Conservation (phyloP, 2,329 filamentous ascomycete species). For the Claviceps sp. region DNA sequence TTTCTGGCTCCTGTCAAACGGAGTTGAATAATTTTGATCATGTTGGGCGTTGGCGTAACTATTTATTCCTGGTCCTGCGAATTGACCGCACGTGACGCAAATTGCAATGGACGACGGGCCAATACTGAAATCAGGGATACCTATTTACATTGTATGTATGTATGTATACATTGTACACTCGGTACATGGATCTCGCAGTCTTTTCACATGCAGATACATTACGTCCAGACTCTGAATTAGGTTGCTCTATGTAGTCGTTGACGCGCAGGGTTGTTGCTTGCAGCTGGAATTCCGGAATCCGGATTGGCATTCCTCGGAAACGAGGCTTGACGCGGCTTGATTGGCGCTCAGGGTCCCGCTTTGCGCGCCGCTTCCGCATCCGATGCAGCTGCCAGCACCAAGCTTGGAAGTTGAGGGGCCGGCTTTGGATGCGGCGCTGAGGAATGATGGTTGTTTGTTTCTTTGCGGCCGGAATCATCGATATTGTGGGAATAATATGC, state of each 20-base stretch:
- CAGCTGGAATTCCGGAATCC: background rate
- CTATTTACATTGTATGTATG: too few relatives aligned
- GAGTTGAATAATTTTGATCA: too few relatives aligned
- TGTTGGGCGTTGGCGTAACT: too few relatives aligned
- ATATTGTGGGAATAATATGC: background rate
- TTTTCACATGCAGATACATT: too few relatives aligned
- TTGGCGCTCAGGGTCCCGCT: background rate
- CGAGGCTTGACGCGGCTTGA: background rate
- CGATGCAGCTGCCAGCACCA: background rate
- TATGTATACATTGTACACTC: too few relatives aligned
- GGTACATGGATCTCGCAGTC: too few relatives aligned
- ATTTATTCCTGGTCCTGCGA: too few relatives aligned
- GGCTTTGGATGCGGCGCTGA: background rate
- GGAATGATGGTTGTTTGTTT: background rate
- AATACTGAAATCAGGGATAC: too few relatives aligned
- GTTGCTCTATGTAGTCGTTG: background rate
- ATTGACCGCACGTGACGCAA: too few relatives aligned
- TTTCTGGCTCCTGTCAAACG: too few relatives aligned
- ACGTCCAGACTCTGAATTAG: too few relatives aligned
- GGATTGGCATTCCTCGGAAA: background rate
- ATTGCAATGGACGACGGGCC: too few relatives aligned
- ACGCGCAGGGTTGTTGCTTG: background rate
- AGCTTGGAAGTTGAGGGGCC: background rate
- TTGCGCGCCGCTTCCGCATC: background rate
- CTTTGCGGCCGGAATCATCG: background rate